Evolutionary conservation across 176 grass and related monocot genomes (phyloP).

Genomic region (Musa schizocarpa): DNA sequence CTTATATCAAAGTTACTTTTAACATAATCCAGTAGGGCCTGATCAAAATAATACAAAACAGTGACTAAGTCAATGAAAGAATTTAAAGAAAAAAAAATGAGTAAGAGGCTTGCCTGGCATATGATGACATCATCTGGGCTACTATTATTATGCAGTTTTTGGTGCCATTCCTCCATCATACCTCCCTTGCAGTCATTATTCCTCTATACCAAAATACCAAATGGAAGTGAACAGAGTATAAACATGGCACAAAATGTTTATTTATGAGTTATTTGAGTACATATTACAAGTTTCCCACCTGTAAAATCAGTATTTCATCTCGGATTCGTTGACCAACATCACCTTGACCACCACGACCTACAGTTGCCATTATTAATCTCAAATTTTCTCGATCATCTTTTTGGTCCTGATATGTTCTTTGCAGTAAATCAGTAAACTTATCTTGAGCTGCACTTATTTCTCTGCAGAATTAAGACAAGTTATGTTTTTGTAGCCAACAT

Average conservation of each 20-base stretch:
- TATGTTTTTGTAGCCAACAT: background rate
- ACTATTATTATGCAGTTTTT: slow-evolving; percentile 21
- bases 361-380: slow-evolving; percentile 15
- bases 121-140: slow-evolving; percentile 24
- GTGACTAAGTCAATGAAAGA: background rate
- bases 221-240: background rate
- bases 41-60: background rate
- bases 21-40: slow-evolving; percentile 16
- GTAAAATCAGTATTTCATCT: slow-evolving; percentile 20
- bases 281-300: background rate
- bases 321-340: slow-evolving; percentile 19
- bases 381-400: slow-evolving; percentile 4
- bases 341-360: slow-evolving; percentile 14
- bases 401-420: slow-evolving; percentile 6
- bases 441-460: slow-evolving; percentile 19
- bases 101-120: slow-evolving; percentile 11
- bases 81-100: background rate
- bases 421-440: slow-evolving; percentile 8
- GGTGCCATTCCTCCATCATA: slow-evolving; percentile 26
- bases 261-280: background rate
- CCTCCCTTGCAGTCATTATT: slow-evolving; percentile 23
- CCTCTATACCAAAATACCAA: background rate
- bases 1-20: slow-evolving; percentile 19
- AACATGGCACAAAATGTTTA: background rate
- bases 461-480: background rate